These are phyloP conservation scores for Trichoderma sp. DNA, from an alignment of 2,329 filamentous ascomycete genomes.

Conservation along the genomic window DNA sequence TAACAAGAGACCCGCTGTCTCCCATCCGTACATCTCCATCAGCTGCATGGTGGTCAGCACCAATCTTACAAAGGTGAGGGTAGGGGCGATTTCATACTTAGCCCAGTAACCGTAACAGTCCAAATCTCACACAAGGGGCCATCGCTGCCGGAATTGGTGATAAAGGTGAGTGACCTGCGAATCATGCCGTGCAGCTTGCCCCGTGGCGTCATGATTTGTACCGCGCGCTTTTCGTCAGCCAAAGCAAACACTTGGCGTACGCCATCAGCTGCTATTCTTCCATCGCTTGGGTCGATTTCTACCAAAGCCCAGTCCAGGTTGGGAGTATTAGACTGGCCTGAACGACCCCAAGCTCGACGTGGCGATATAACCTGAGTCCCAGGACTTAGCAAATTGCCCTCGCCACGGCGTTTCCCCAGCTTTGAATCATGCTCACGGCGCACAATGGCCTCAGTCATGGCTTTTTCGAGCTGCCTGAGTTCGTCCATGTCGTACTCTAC, in stretches of 20 bases:
- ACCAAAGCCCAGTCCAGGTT: constrained; percentile 1
- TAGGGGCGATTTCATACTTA: neutral
- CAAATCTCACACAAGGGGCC: neutral
- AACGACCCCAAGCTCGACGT: neutral
- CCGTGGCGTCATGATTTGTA: neutral
- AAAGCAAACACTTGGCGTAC: neutral
- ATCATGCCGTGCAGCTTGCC: neutral
- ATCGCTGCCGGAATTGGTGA: neutral
- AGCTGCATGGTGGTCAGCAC: neutral
- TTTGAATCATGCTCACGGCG: neutral
- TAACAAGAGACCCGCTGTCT: neutral
- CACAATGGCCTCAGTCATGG: too few species aligned
- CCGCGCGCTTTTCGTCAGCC: neutral
- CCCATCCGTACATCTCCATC: neutral
- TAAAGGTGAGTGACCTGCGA: neutral
- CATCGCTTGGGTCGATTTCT: neutral
- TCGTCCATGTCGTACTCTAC: neutral
- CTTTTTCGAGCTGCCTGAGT: neutral
- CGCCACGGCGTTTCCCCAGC: neutral
- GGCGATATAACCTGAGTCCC: neutral
- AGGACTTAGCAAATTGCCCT: neutral
- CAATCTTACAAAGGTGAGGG: neutral
- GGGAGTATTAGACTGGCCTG: neutral
- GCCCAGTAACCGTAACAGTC: neutral
- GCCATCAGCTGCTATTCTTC: neutral